phyloP scores from a whole-genome alignment of 805 yeast genomes.

The Hanseniaspora occidentalis region DNA sequence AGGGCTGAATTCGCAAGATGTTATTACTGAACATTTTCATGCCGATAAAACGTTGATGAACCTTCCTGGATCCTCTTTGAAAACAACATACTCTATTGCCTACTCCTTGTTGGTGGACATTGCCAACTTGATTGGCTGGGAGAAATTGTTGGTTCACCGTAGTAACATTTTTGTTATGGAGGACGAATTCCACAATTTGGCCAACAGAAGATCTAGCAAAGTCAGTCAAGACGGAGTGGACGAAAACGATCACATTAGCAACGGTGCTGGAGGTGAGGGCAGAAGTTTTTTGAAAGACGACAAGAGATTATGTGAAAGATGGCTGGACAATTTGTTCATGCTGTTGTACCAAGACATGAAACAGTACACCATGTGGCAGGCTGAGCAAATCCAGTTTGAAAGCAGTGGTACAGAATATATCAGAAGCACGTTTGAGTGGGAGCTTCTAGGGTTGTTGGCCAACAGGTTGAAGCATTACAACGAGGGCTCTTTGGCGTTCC shows the following conservation, averaged over 20 bases:
- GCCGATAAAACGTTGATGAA: constrained; percentile 50
- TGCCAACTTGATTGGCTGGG: constrained; percentile 66
- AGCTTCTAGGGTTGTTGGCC: constrained; percentile 77
- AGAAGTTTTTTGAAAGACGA: constrained; percentile 1
- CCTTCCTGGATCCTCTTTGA: constrained; percentile 59
- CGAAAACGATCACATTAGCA: not conserved
- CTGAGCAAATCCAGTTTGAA: constrained; percentile 78
- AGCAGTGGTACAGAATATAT: constrained; percentile 73
- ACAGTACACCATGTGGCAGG: constrained; percentile 86
- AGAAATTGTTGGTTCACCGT: constrained; percentile 42
- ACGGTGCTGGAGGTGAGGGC: constrained; percentile 1
- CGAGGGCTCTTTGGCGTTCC: constrained; percentile 81
- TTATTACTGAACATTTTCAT: constrained; percentile 50
- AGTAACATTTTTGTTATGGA: constrained; percentile 59
- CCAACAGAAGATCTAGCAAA: constrained; percentile 3
- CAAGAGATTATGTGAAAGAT: constrained; percentile 57
- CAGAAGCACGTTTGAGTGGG: constrained; percentile 84
- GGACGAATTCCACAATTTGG: constrained; percentile 34
- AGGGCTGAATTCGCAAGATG: constrained; percentile 50
- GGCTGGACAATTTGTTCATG: constrained; percentile 68
- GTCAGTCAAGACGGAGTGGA: no score
- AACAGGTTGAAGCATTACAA: constrained; percentile 71
- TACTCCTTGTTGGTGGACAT: constrained; percentile 53
- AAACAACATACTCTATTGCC: constrained; percentile 41
- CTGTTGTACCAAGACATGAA: constrained; percentile 63